Evolutionary conservation across 805 yeast genomes (phyloP), one percentile per base, ranked within the genome.

Genomic region (Ascoidea rubescens): DNA sequence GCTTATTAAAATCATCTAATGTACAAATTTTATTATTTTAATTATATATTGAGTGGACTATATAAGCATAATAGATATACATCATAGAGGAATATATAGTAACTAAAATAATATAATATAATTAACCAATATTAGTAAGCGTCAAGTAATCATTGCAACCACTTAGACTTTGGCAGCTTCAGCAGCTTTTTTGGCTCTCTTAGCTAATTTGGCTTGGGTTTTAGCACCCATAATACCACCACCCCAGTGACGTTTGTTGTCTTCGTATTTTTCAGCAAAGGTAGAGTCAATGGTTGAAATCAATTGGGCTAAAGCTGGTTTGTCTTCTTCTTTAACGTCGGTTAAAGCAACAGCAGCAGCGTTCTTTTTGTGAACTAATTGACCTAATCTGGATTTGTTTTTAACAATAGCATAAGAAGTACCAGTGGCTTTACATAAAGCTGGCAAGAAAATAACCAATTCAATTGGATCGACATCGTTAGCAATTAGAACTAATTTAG

Each of bases 391-490:
- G 62, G 96, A 96, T 86, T 89, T 89, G 74, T 96, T 96, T 84
- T 89, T 89, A 70, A 90, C 87, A 70, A 90, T 85, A 60, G 98
- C 97, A 81, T 90, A 90, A 72, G 99, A 98, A 61, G 93, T 90
- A 78, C 97, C 98, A 95, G 91, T 82, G 85, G 93, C 93, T 79
- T 91, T 88, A 80, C 97, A 91, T 70, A 91, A 82, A 74, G 99
- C 97, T 71, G 99, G 99, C 66, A 91, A 78, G 85, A 87, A 91
- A 67, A 91, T 78, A 63, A 91, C 98, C 70, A 91, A 80, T 79
- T 91, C 99, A 69, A 91, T 87, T 70, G 99, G 99, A 80, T 91
- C 99, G 67, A 91, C 99, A 66, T 91, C 99, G 79, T 91, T 85
- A 72, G 99, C 98, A 68, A 91, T 91, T 74, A 91, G 82, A 59